These are phyloP conservation scores for Periconia sp. DNA, from an alignment of 2,329 filamentous ascomycete genomes.

Conservation along the genomic window DNA sequence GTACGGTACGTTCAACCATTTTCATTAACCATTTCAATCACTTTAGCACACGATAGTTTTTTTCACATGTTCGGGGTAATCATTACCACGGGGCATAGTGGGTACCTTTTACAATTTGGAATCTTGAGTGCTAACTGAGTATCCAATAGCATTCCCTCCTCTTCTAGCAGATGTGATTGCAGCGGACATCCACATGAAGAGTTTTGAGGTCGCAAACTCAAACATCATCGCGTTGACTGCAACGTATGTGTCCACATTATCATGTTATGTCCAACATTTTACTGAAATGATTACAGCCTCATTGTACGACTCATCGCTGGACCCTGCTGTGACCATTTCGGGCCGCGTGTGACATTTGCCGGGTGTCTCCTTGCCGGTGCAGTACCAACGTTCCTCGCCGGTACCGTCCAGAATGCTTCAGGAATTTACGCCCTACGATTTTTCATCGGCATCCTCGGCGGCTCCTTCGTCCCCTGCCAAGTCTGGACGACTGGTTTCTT, in stretches of 20 bases:
- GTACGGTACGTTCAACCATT: conserved; percentile 37
- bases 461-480: conserved; percentile 78
- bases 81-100: no score
- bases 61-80: conserved; percentile 49
- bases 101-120: conserved; percentile 6
- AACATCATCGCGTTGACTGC: conserved; percentile 74
- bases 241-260: conserved; percentile 13
- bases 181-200: conserved; percentile 70
- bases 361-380: conserved; percentile 72
- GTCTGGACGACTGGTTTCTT: conserved; percentile 92
- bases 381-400: conserved; percentile 80
- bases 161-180: conserved; percentile 62
- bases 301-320: conserved; percentile 76
- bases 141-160: conserved; percentile 29
- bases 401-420: conserved; percentile 65
- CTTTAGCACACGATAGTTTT: conserved; percentile 80
- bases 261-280: neutral
- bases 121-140: conserved; percentile 1
- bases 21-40: conserved; percentile 20
- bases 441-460: conserved; percentile 77
- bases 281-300: conserved; percentile 41
- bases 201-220: conserved; percentile 75
- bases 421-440: conserved; percentile 73
- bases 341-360: conserved; percentile 76
- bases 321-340: conserved; percentile 77